A percentile compares a stretch with the other conserved stretches of the same genome.
phyloP scores from a whole-genome alignment of 352 stramenopile species.

The Phytophthora macrochlamydospora region DNA sequence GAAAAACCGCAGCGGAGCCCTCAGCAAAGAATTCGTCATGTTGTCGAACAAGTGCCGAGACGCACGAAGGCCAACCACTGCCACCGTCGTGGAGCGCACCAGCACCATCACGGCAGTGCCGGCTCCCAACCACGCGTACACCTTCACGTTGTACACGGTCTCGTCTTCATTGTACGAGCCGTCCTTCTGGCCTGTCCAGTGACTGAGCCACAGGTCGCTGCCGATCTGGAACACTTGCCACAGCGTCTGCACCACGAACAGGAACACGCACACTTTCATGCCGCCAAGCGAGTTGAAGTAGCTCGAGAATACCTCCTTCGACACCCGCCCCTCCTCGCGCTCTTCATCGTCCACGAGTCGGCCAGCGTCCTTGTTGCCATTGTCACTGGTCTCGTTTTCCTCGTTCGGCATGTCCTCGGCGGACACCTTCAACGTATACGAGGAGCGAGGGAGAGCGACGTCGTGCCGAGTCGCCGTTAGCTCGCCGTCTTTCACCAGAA shows the following conservation, averaged over 20 bases:
- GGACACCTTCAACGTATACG: slow-evolving; percentile 15
- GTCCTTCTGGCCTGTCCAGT: slow-evolving; percentile 44
- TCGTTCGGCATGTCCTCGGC: slow-evolving; percentile 1
- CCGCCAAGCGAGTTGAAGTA: slow-evolving; percentile 54
- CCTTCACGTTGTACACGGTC: slow-evolving; percentile 30
- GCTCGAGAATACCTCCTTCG: slow-evolving; percentile 36
- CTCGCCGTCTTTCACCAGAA: slow-evolving; percentile 31
- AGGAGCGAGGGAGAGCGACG: slow-evolving; percentile 7
- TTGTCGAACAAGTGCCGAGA: slow-evolving; percentile 81
- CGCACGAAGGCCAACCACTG: slow-evolving; percentile 37
- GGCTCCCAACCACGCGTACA: slow-evolving; percentile 40
- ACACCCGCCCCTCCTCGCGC: slow-evolving; percentile 49
- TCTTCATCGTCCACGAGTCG: slow-evolving; percentile 49
- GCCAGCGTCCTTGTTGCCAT: slow-evolving; percentile 10
- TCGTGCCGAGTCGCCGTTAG: slow-evolving; percentile 22
- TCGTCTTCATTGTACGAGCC: slow-evolving; percentile 21
- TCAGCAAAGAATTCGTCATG: slow-evolving; percentile 83
- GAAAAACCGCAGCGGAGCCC: slow-evolving; percentile 91
- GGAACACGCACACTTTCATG: slow-evolving; percentile 20
- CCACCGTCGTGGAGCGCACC: slow-evolving; percentile 36
- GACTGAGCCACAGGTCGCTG: slow-evolving; percentile 40
- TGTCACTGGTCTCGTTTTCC: slow-evolving; percentile 2
- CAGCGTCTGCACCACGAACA: slow-evolving; percentile 23
- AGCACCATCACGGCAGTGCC: slow-evolving; percentile 41
- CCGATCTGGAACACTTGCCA: slow-evolving; percentile 47